Base-by-base conservation (phyloP, 1,284 basidiomycete species). In the Fereydounia khargensis region DNA sequence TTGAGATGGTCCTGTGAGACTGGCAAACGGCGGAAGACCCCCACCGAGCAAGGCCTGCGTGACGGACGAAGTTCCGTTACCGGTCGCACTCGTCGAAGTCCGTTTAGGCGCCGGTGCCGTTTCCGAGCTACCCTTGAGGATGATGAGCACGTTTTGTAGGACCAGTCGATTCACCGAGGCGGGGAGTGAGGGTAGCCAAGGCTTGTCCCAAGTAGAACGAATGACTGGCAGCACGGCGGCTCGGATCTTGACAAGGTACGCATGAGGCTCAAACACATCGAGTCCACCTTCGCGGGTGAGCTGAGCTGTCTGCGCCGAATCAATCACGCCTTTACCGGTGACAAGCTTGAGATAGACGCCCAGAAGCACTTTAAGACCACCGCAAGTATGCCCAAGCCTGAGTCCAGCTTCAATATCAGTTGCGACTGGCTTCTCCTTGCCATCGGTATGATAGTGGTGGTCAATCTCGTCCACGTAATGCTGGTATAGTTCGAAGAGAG, bases 181-280 rank as follows among this genome's bases (percentile, higher is more conserved):
- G 13, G 85, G 84, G 47, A 91, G 80, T 35, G 82, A 82, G 11
- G 87, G 78, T 0, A 98, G 80, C 92, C 94, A 98, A 1, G 82
- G 73, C 4, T 90, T 84, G 51, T 86, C 81, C 91, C 92, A 98
- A 11, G 91, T 80, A 7, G 81, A 80, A 20, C 79, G 79, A 5
- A 90, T 73, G 9, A 87, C 71, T 1, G 91, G 87, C 19, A 91
- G 77, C 21, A 86, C 80, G 5, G 83, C 81, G 19, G 85, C 77
- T 32, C 95, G 86, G 61, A 95, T 80, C 55, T 82, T 83, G 50
- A 97, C 85, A 39, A 98, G 81, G 76, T 95, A 87, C 68, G 87
- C 86, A 71, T 86, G 84, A 0, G 89, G 83, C 66, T 91, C 86
- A 62, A 94, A 95, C 73, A 48, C 49, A 17, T 58, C 63, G 9